Evolutionary conservation across 441 rosid genomes (phyloP).

Genomic region (Gossypium trilobum): DNA sequence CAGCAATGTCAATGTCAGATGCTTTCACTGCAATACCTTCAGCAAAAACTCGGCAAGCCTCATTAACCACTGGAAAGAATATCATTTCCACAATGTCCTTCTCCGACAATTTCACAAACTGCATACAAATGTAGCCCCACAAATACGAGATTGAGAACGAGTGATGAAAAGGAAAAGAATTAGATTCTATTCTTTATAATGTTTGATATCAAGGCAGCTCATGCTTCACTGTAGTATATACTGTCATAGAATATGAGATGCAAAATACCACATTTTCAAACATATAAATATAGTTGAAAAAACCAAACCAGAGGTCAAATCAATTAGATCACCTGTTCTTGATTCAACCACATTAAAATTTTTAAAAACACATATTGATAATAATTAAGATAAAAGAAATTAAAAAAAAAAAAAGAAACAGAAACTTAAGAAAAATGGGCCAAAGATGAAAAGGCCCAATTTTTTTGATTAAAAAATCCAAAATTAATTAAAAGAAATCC

Average conservation of each 20-base stretch:
- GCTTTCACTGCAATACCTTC: conserved; percentile 94
- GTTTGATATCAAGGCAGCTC: conserved; percentile 1
- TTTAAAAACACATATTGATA: background rate
- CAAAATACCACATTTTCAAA: background rate
- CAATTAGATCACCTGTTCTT: background rate
- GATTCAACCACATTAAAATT: background rate
- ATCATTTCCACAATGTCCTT: conserved; percentile 88
- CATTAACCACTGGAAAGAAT: conserved; percentile 88
- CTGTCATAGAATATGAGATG: background rate
- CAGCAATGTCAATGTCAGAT: conserved; percentile 85
- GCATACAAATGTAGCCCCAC: conserved; percentile 19
- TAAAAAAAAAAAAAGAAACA: background rate
- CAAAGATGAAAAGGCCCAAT: background rate
- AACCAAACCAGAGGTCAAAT: background rate
- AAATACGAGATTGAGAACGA: background rate
- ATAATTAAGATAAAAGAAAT: background rate
- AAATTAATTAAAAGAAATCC: background rate
- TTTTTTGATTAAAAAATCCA: background rate
- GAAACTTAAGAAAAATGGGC: background rate
- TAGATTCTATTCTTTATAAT: background rate
- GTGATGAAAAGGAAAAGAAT: background rate
- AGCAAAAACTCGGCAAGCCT: conserved; percentile 81
- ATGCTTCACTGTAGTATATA: background rate
- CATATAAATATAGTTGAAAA: background rate
- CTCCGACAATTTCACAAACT: conserved; percentile 63